Conservation (phyloP, 2,329 filamentous ascomycete genomes). For the Neophaeococcomyces mojaviensis region DNA sequence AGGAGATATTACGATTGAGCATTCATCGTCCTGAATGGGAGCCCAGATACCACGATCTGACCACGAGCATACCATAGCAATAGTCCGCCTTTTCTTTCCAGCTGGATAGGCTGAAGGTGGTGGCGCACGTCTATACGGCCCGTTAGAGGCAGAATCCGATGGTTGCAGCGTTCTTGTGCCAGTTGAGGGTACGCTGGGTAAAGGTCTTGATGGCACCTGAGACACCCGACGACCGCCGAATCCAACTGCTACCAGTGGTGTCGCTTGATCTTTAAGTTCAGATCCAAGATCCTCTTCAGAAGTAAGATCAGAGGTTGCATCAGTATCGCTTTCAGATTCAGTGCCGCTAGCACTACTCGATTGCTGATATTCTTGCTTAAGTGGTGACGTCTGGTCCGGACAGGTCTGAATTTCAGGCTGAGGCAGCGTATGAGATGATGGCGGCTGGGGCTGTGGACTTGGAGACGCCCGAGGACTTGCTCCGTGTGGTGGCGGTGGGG, state of each 20-base stretch:
- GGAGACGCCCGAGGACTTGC: constrained; percentile 34
- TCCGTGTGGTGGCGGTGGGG: constrained; percentile 43
- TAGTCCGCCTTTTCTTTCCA: constrained; percentile 46
- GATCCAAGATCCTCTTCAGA: constrained; percentile 41
- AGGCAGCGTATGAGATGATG: constrained; percentile 38
- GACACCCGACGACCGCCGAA: constrained; percentile 36
- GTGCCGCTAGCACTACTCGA: constrained; percentile 61
- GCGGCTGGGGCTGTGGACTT: constrained; percentile 23
- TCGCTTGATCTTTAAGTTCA: constrained; percentile 46
- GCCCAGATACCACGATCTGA: constrained; percentile 57
- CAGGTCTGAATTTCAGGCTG: background rate
- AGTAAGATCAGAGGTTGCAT: constrained; percentile 42
- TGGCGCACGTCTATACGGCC: constrained; percentile 52
- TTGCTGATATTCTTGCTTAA: constrained; percentile 95
- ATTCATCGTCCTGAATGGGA: constrained; percentile 53
- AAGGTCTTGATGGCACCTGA: constrained; percentile 25
- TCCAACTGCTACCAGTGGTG: constrained; percentile 26
- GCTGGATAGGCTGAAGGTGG: constrained; percentile 28
- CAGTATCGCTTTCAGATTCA: constrained; percentile 48
- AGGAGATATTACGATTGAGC: constrained; percentile 54
- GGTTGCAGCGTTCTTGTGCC: constrained; percentile 59
- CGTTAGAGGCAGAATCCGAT: constrained; percentile 75
- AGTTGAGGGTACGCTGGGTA: constrained; percentile 31
- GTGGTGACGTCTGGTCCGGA: constrained; percentile 56
- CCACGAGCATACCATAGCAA: constrained; percentile 58